Base-by-base conservation (phyloP, 192 early-diverging fungal species). In the Coemansia sp. region DNA sequence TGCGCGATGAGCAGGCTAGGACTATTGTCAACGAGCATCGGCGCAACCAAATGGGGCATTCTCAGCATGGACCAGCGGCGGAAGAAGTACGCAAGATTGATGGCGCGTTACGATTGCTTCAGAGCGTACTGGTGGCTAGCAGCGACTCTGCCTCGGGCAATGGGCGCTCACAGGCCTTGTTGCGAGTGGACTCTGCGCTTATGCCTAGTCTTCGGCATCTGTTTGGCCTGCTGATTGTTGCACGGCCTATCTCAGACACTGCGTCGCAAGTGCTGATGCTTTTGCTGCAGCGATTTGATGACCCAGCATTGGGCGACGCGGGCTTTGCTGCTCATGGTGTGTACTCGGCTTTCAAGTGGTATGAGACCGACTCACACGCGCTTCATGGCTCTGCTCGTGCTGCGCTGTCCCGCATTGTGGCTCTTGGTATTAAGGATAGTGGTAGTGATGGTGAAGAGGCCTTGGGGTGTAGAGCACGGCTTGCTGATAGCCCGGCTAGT, bases 211-310 rank as follows among this genome's bases (percentile, higher is more conserved):
- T 81, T 10, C 62, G 56, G 8, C 70, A 75, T 14, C 50, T 81
- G 37, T 71, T 81, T 50, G 78, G 69, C 28, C 57, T 81, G 37
- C 35, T 74, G 2, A 66, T 76, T 9, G 78, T 76, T 1, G 66
- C 78, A 3, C 58, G 66, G 3, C 73, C 78, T 1, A 64, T 81
- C 9, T 75, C 78, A 0, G 78, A 81, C 28, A 14, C 34, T 5
- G 78, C 78, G 3, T 73, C 73, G 6, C 70, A 62, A 40, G 73
- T 81, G 28, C 56, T 81, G 14, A 35, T 66, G 14, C 39, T 67
- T 9, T 40, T 81, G 45, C 40, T 81, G 31, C 73, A 69, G 66
- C 59, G 78, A 23, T 76, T 72, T 48, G 73, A 72, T 46, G 78
- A 81, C 3, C 33, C 56, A 3, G 36, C 3, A 3, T 4, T 10